Base-by-base conservation (phyloP, 371 early-diverging fungal species). In the Gilbertella persicaria region DNA sequence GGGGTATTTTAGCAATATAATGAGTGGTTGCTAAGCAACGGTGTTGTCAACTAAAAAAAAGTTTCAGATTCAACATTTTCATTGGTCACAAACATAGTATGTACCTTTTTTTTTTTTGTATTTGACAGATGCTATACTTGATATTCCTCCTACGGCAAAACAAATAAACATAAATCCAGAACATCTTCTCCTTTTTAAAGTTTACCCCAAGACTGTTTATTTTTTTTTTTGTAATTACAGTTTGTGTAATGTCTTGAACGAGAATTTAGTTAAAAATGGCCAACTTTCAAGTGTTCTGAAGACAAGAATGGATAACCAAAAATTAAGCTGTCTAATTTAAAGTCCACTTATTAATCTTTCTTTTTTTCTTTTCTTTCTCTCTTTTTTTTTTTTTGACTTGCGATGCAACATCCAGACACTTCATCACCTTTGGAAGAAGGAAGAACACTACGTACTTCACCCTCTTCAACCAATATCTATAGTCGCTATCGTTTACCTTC, bases 381-480 rank as follows among this genome's bases (percentile, higher is more conserved):
- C 25, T 25, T 48, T 48, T 10, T 25, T 20, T 30, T 45, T 29
- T 36, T 1, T 28, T 42, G 12, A 42, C 26, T 42, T 13, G 35
- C 35, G 29, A 24, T 30, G 16, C 28, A 13, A 5, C 48, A 50
- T 21, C 26, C 41, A 41, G 43, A 33, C 7, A 24, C 42, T 42
- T 49, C 38, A 55, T 12, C 49, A 49, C 17, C 49, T 33, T 12
- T 33, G 23, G 43, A 35, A 21, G 21, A 52, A 43, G 44, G 35
- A 12, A 39, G 24, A 43, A 43, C 50, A 37, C 23, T 44, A 30
- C 35, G 47, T 41, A 38, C 20, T n/a, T 38, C 55, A 21, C 50
- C 50, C 45, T 50, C 60, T 14, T 51, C 45, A 23, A 64, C 64
- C 19, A 64, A 54, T 30, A 50, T 58, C 4, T 64, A 64, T 26